Evolutionary conservation across 352 stramenopile species (phyloP).

Genomic region (Phytophthora pinifolia): DNA sequence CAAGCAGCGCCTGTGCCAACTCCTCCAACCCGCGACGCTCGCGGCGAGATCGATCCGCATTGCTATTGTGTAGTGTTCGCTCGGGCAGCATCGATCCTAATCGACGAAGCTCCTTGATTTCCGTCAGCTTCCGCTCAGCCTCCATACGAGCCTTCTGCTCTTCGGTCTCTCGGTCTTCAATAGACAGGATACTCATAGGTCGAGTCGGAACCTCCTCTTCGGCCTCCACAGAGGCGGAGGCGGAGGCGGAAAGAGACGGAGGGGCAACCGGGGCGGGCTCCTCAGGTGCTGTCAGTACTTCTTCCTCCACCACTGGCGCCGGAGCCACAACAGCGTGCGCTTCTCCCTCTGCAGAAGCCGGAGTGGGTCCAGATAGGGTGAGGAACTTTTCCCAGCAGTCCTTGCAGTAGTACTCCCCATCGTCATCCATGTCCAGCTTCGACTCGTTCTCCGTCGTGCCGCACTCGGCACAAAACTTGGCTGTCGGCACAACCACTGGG

Average conservation of each 20-base stretch:
- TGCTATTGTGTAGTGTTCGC: slow-evolving; percentile 55
- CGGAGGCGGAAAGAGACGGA: slow-evolving; percentile 18
- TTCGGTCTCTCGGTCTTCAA: slow-evolving; percentile 62
- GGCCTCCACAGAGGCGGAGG: slow-evolving; percentile 19
- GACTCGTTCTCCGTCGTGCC: slow-evolving; percentile 74
- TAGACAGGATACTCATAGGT: slow-evolving; percentile 37
- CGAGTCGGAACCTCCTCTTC: slow-evolving; percentile 29
- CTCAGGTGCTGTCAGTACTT: slow-evolving; percentile 6
- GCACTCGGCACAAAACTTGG: slow-evolving; percentile 83
- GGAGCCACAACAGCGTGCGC: neutral
- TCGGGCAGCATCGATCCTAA: slow-evolving; percentile 67
- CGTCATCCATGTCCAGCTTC: slow-evolving; percentile 77
- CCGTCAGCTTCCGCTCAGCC: slow-evolving; percentile 79
- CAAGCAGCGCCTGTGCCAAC: slow-evolving; percentile 70
- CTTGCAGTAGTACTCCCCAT: slow-evolving; percentile 87
- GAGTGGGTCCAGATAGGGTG: slow-evolving; percentile 39
- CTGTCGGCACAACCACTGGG: slow-evolving; percentile 66
- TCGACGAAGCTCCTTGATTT: slow-evolving; percentile 75
- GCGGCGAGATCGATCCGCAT: slow-evolving; percentile 60
- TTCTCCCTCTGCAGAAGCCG: slow-evolving; percentile 4
- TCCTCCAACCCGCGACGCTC: slow-evolving; percentile 79
- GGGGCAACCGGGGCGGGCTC: slow-evolving; percentile 9
- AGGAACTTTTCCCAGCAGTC: slow-evolving; percentile 89
- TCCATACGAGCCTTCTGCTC: slow-evolving; percentile 76
- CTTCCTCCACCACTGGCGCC: no score